These are phyloP conservation scores for Nemania diffusa DNA, from an alignment of 2,329 filamentous ascomycete species.

Conservation along the genomic window DNA sequence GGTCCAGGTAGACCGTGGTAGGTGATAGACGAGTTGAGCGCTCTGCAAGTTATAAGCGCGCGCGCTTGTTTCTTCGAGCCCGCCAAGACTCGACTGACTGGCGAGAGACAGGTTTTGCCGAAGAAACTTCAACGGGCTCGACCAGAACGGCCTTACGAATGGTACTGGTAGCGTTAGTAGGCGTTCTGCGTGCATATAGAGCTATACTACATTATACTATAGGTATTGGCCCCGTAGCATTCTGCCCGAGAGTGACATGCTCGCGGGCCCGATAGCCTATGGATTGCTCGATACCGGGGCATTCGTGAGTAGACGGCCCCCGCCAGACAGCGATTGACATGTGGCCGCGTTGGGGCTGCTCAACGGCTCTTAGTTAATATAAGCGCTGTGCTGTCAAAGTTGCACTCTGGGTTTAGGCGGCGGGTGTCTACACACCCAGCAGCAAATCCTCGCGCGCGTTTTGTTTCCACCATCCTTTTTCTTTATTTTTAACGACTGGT, in stretches of 20 bases:
- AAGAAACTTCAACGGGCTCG: background rate
- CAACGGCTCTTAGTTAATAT: slow-evolving; percentile 10
- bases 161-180: slow-evolving; percentile 13
- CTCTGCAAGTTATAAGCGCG: slow-evolving; percentile 31
- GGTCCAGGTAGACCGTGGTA: background rate
- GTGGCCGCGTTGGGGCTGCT: too few species aligned
- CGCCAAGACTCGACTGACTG: slow-evolving; percentile 23
- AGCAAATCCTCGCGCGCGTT: background rate
- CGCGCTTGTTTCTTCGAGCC: slow-evolving; percentile 23
- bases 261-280: slow-evolving; percentile 21
- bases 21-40: background rate
- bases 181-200: background rate
- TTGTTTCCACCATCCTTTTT: background rate
- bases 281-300: background rate
- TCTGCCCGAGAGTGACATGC: slow-evolving; percentile 9
- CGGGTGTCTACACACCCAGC: slow-evolving; percentile 9
- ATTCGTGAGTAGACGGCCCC: background rate
- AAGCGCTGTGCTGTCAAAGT: slow-evolving; percentile 35
- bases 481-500: background rate
- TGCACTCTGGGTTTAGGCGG: slow-evolving; percentile 24
- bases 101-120: slow-evolving; percentile 9
- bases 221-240: slow-evolving; percentile 4
- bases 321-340: slow-evolving; percentile 30
- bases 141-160: slow-evolving; percentile 2
- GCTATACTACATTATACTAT: slow-evolving; percentile 4